Conservation (phyloP, 495 filamentous ascomycete species). For the Wilcoxina mikolae region DNA sequence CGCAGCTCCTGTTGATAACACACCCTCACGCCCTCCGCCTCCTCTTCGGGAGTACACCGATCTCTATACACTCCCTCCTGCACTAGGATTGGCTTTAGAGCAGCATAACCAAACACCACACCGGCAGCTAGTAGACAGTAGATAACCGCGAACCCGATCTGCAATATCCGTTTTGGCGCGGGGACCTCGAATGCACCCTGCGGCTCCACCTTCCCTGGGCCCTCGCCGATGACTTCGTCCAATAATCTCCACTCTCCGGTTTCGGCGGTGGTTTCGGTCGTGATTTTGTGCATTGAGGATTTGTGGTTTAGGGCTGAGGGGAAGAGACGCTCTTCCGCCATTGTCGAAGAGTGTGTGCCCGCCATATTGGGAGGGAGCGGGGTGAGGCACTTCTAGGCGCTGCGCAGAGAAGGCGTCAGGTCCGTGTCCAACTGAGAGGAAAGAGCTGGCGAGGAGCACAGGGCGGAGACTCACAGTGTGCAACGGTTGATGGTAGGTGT, state of each 20-base stretch:
- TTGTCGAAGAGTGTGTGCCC: conserved; percentile 15
- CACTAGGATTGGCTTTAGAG: conserved; percentile 68
- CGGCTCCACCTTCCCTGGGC: conserved; percentile 31
- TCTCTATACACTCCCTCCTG: conserved; percentile 58
- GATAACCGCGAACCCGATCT: conserved; percentile 51
- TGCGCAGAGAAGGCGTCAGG: too few relatives aligned
- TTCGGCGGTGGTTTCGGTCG: not conserved
- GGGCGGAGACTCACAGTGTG: too few relatives aligned
- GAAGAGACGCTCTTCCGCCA: conserved; percentile 25
- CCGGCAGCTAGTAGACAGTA: conserved; percentile 75
- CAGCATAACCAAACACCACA: conserved; percentile 70
- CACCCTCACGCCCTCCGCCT: conserved; percentile 46
- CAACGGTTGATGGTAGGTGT: too few relatives aligned
- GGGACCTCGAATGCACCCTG: conserved; percentile 58
- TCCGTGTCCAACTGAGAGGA: too few relatives aligned
- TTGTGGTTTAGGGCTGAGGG: conserved; percentile 22
- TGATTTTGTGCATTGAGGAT: conserved; percentile 5
- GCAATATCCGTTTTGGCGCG: conserved; percentile 46
- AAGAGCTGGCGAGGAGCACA: too few relatives aligned
- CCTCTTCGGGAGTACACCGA: conserved; percentile 44
- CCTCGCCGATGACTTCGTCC: conserved; percentile 10
- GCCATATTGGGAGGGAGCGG: not conserved
- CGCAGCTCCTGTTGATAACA: conserved; percentile 66
- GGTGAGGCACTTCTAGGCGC: not conserved
- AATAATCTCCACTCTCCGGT: conserved; percentile 3